These are phyloP conservation scores for Mycena haematopus DNA, from an alignment of 768 basidiomycete species.

Conservation along the genomic window DNA sequence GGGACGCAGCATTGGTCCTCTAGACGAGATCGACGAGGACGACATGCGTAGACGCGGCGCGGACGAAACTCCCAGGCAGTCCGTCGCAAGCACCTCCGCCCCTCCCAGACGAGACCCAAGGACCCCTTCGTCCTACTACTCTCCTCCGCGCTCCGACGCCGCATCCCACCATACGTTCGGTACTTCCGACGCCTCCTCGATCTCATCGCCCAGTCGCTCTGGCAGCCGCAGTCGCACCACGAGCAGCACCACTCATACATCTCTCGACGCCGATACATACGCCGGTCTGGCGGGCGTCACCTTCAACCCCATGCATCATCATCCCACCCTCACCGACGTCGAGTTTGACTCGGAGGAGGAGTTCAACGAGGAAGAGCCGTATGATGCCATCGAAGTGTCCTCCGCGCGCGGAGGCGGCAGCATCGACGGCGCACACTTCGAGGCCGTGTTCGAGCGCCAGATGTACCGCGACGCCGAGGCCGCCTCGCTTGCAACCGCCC, in stretches of 20 bases:
- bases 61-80: conserved; percentile 60
- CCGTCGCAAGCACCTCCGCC: conserved; percentile 47
- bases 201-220: conserved; percentile 50
- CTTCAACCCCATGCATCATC: conserved; percentile 28
- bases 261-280: conserved; percentile 26
- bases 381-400: conserved; percentile 22
- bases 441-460: conserved; percentile 33
- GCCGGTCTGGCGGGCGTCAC: conserved; percentile 30
- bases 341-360: conserved; percentile 32
- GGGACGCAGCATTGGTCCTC: conserved; percentile 43
- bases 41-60: conserved; percentile 38
- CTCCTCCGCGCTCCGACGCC: conserved; percentile 42
- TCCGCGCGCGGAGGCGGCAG: conserved; percentile 24
- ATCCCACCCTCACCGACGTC: conserved; percentile 16
- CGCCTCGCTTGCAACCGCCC: conserved; percentile 16
- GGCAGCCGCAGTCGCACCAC: conserved; percentile 43
- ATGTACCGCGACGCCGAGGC: conserved; percentile 26
- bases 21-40: conserved; percentile 44
- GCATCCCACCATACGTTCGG: conserved; percentile 60
- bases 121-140: conserved; percentile 26
- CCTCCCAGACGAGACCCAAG: conserved; percentile 33
- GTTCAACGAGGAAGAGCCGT: conserved; percentile 19
- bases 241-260: conserved; percentile 38
- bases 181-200: conserved; percentile 48
- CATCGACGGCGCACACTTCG: conserved; percentile 34